phyloP scores from a whole-genome alignment of 1,284 basidiomycete species.

The Naganishia liquefaciens region DNA sequence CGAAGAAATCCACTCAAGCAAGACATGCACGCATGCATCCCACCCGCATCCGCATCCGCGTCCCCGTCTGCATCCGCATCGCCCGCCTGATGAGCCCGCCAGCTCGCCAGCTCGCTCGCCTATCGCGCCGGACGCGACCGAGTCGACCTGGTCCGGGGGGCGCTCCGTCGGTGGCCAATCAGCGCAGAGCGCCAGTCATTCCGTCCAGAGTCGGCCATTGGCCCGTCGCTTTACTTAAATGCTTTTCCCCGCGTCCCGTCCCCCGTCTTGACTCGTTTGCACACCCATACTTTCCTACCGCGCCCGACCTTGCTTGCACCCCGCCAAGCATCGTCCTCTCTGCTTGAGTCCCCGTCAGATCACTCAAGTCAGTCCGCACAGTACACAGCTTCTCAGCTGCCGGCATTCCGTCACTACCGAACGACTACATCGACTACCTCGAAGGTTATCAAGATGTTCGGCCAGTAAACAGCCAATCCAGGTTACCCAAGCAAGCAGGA shows the following conservation, averaged over 20 bases:
- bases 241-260: neutral
- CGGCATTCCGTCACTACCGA: constrained; percentile 16
- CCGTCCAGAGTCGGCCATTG: neutral
- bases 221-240: constrained; percentile 4
- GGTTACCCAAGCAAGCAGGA: neutral
- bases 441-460: constrained; percentile 12
- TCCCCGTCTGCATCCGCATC: neutral
- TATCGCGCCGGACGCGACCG: neutral
- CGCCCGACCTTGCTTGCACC: too few relatives aligned
- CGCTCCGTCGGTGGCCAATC: neutral
- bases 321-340: neutral
- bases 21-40: too few relatives aligned
- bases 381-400: neutral
- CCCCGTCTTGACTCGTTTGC: neutral
- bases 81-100: neutral
- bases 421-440: neutral
- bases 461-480: constrained; percentile 7
- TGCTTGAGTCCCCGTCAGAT: constrained; percentile 23
- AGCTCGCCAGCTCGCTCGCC: neutral
- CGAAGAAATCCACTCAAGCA: too few relatives aligned
- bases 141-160: neutral
- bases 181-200: neutral
- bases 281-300: neutral
- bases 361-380: constrained; percentile 2
- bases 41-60: too few relatives aligned